Conservation (phyloP, 116 monocot genomes). For the Cymodocea nodosa region DNA sequence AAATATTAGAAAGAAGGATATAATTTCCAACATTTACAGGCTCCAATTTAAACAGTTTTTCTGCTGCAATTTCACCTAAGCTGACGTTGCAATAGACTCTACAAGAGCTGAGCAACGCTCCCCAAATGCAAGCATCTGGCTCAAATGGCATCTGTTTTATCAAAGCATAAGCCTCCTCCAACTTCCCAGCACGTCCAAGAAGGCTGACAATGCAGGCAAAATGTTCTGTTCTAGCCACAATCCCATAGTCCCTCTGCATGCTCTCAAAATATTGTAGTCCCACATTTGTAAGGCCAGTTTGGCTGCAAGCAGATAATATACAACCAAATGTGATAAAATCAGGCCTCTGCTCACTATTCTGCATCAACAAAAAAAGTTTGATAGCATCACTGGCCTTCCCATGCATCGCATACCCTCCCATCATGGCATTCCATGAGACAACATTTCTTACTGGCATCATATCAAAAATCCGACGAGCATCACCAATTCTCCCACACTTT, state of each 20-base stretch:
- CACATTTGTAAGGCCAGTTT: slow-evolving; percentile 39
- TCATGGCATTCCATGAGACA: slow-evolving; percentile 77
- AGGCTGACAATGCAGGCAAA: slow-evolving; percentile 77
- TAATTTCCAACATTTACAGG: slow-evolving; percentile 75
- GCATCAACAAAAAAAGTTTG: slow-evolving; percentile 44
- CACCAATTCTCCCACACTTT: slow-evolving; percentile 58
- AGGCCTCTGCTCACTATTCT: slow-evolving; percentile 23
- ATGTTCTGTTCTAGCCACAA: slow-evolving; percentile 44
- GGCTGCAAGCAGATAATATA: slow-evolving; percentile 54
- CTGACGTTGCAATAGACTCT: slow-evolving; percentile 36
- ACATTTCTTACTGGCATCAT: slow-evolving; percentile 36
- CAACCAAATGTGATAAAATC: slow-evolving; percentile 59
- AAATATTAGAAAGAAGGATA: slow-evolving; percentile 64
- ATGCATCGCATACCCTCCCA: slow-evolving; percentile 78
- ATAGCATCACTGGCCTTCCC: slow-evolving; percentile 43
- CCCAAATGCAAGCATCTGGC: slow-evolving; percentile 75
- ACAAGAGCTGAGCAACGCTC: slow-evolving; percentile 61
- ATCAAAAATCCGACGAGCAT: slow-evolving; percentile 45
- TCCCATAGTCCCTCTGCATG: slow-evolving; percentile 33
- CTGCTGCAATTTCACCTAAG: slow-evolving; percentile 59
- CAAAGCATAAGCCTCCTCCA: slow-evolving; percentile 45
- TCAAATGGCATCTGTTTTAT: slow-evolving; percentile 38
- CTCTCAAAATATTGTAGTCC: slow-evolving; percentile 38
- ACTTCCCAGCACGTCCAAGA: slow-evolving; percentile 49
- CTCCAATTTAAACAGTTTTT: slow-evolving; percentile 52